These are phyloP conservation scores for Dissophora globulifera DNA, from an alignment of 192 early-diverging fungal genomes.

Conservation along the genomic window DNA sequence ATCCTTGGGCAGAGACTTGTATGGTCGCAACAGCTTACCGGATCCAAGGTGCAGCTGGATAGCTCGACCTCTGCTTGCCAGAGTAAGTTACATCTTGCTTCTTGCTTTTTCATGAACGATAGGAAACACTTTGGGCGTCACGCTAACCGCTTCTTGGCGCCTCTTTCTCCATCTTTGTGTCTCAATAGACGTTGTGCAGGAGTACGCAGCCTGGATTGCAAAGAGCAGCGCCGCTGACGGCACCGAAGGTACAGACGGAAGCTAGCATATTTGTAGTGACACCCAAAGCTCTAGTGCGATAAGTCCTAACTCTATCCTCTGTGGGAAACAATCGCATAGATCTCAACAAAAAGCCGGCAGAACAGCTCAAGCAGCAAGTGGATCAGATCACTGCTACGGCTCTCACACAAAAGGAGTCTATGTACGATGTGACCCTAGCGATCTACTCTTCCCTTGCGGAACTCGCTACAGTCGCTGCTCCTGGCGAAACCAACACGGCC, in stretches of 20 bases:
- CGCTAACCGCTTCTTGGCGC: too few relatives aligned
- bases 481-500: slow-evolving; percentile 6
- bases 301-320: too few relatives aligned
- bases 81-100: slow-evolving; percentile 7
- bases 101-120: neutral
- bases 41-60: slow-evolving; percentile 18
- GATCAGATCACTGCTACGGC: slow-evolving; percentile 21
- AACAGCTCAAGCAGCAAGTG: slow-evolving; percentile 27
- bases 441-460: slow-evolving; percentile 36
- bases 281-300: neutral
- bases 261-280: neutral
- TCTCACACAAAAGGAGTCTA: slow-evolving; percentile 24
- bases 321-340: too few relatives aligned
- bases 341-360: slow-evolving; percentile 16
- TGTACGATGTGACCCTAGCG: slow-evolving; percentile 31
- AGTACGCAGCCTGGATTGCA: slow-evolving; percentile 16
- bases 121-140: too few relatives aligned
- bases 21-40: slow-evolving; percentile 41
- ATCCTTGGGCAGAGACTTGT: slow-evolving; percentile 46
- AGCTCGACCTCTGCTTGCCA: slow-evolving; percentile 11
- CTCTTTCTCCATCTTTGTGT: too few relatives aligned
- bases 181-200: slow-evolving; percentile 20
- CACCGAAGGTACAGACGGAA: slow-evolving; percentile 34
- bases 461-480: slow-evolving; percentile 22
- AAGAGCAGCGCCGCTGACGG: slow-evolving; percentile 10